Base-by-base conservation (phyloP, 1,284 basidiomycete species). In the Apiotrichum laibachii region DNA sequence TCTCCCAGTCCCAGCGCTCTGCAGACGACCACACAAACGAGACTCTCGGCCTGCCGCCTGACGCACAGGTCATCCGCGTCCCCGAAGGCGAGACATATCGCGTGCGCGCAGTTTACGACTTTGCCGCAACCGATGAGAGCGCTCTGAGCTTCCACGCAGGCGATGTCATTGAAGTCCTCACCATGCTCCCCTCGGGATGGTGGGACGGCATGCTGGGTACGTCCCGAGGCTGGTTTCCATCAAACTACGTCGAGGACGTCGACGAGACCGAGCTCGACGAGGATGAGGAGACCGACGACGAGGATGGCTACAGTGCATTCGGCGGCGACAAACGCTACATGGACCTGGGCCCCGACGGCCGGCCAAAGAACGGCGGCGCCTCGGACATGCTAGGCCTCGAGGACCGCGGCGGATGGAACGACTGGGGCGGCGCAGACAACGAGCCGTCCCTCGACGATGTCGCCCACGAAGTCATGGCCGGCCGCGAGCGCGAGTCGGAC, bases 181-280 rank as follows among this genome's bases (percentile, higher is more conserved):
- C 89, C 9, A 87, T 88, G 72, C 85, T 97, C 55, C 89, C 91
- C 50, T 90, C 88, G 6, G 95, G 95, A 18, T 99, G 95, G 95
- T 99, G 95, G 95, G 96, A 99, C 77, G 95, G 96, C 10, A 81
- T 98, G 61, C 82, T 97, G 37, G 87, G 88, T 55, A 87, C 88
- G 56, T 86, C 89, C 74, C 85, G 95, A 53, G 95, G 95, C 48
- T 98, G 95, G 95, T 97, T 99, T 77, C 95, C 95, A 15, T 92
- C 89, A 65, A 99, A 98, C 81, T 97, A 95, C 79, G 92, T 97
- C 48, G 81, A 83, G 50, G 77, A 86, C 61, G 86, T 96, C 61
- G 82, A 87, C 33, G 88, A 91, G 64, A 85, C 88, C 64, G 90
- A 93, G 72, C 86, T 86, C 7, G 85, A 88, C 66, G 90, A 92